These are phyloP conservation scores for Tulasnella sp. DNA, from an alignment of 768 basidiomycete genomes.

Conservation along the genomic window DNA sequence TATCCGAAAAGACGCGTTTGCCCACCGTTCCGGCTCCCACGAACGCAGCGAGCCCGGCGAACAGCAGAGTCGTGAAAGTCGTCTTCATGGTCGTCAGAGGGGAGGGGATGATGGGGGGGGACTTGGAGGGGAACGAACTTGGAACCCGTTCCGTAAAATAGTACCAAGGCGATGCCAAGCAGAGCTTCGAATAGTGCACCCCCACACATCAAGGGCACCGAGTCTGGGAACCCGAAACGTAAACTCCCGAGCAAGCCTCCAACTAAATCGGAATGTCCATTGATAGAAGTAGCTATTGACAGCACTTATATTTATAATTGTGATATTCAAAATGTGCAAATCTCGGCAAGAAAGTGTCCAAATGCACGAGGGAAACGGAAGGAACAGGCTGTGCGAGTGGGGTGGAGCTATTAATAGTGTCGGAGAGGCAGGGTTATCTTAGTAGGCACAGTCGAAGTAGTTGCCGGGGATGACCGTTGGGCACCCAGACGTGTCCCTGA, in stretches of 20 bases:
- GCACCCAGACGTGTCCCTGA: constrained; percentile 27
- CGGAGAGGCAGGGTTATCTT: background rate
- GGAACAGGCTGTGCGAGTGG: background rate
- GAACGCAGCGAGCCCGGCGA: background rate
- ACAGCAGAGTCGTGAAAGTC: constrained; percentile 7
- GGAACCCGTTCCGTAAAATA: background rate
- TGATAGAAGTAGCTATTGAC: background rate
- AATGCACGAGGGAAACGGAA: background rate
- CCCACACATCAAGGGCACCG: background rate
- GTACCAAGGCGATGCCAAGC: constrained; percentile 9
- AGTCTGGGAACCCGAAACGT: background rate
- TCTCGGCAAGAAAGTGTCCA: background rate
- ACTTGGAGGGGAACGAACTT: background rate
- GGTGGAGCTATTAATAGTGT: background rate
- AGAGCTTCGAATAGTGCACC: background rate
- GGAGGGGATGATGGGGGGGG: background rate
- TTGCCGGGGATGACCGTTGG: constrained; percentile 30
- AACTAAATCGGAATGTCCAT: constrained; percentile 6
- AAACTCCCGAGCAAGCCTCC: background rate
- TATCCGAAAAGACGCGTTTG: background rate
- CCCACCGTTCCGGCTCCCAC: background rate
- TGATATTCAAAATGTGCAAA: background rate
- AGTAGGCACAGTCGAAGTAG: constrained; percentile 31
- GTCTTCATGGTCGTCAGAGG: constrained; percentile 3
- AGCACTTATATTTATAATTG: background rate